These are phyloP conservation scores for Colletotrichum lindemuthianum DNA, from an alignment of 2,329 filamentous ascomycete species.

Conservation along the genomic window DNA sequence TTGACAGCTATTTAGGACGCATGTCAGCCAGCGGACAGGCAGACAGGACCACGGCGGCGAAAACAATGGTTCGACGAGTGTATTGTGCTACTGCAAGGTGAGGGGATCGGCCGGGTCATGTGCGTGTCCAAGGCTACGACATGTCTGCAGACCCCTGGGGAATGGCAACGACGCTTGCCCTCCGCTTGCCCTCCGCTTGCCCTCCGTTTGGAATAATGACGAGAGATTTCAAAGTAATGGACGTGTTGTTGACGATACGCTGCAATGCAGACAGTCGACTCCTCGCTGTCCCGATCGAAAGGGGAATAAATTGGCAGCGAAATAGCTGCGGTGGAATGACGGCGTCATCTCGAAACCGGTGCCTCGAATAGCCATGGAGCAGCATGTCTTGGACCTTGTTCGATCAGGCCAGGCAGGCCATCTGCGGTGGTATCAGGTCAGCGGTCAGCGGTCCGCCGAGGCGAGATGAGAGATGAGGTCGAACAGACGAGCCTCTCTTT, in stretches of 20 bases:
- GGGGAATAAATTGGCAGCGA: too few relatives aligned
- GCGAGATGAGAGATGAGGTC: not conserved
- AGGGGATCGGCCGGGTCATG: constrained; percentile 16
- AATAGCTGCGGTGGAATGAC: not conserved
- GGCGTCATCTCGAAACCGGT: not conserved
- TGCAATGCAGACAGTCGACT: too few relatives aligned
- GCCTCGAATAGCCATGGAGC: not conserved
- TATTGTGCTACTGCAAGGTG: constrained; percentile 1
- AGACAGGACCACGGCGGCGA: not conserved
- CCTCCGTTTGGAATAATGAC: too few relatives aligned
- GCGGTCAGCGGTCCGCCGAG: not conserved
- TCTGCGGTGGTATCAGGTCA: not conserved
- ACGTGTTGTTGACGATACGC: too few relatives aligned
- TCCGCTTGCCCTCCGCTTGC: too few relatives aligned
- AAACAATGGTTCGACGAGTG: constrained; percentile 2
- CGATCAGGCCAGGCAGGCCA: not conserved
- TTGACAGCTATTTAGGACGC: not conserved
- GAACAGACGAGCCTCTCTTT: too few relatives aligned
- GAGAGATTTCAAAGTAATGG: too few relatives aligned
- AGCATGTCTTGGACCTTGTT: constrained; percentile 3
- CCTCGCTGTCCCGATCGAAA: too few relatives aligned
- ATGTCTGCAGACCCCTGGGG: not conserved
- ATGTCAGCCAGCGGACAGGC: not conserved
- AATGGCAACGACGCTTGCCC: too few relatives aligned
- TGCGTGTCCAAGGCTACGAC: constrained; percentile 14